Percentiles rank a stretch among this genome's conserved stretches.
phyloP scores from a whole-genome alignment of 1,139 yeast species.

The Hemisphaericaspora lyxosophila region DNA sequence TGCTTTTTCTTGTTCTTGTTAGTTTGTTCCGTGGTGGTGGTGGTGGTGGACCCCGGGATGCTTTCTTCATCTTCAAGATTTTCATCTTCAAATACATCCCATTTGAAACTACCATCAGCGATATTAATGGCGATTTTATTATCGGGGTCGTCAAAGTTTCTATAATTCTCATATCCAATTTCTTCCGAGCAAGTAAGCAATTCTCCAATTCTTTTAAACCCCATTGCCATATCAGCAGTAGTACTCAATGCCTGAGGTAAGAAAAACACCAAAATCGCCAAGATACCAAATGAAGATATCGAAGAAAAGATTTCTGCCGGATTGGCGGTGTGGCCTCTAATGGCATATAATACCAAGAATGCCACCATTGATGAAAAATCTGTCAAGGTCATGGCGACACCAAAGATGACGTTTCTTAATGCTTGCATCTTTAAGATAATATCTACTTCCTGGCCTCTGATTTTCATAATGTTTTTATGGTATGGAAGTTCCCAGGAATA shows the following conservation, averaged over 20 bases:
- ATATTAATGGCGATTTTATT: conserved; percentile 28
- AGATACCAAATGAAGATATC: conserved; percentile 63
- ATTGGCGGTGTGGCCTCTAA: conserved; percentile 40
- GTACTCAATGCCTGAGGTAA: conserved; percentile 68
- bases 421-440: conserved; percentile 49
- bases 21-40: too few species aligned
- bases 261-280: conserved; percentile 48
- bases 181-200: conserved; percentile 36
- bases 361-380: conserved; percentile 66
- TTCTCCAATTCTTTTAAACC: conserved; percentile 57
- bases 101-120: conserved; percentile 28
- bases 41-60: conserved; percentile 7
- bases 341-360: conserved; percentile 62
- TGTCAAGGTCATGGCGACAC: conserved; percentile 58
- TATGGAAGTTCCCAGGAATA: conserved; percentile 68
- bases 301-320: conserved; percentile 80
- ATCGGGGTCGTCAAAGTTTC: conserved; percentile 34
- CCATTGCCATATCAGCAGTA: conserved; percentile 63
- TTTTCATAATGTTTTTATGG: conserved; percentile 37
- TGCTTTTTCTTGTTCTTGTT: too few species aligned
- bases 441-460: conserved; percentile 49
- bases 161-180: conserved; percentile 12
- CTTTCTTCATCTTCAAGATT: conserved; percentile 19
- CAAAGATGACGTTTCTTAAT: conserved; percentile 55
- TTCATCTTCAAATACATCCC: conserved; percentile 42